These are phyloP conservation scores for Candida odintsovae DNA, from an alignment of 805 yeast genomes.

Conservation along the genomic window DNA sequence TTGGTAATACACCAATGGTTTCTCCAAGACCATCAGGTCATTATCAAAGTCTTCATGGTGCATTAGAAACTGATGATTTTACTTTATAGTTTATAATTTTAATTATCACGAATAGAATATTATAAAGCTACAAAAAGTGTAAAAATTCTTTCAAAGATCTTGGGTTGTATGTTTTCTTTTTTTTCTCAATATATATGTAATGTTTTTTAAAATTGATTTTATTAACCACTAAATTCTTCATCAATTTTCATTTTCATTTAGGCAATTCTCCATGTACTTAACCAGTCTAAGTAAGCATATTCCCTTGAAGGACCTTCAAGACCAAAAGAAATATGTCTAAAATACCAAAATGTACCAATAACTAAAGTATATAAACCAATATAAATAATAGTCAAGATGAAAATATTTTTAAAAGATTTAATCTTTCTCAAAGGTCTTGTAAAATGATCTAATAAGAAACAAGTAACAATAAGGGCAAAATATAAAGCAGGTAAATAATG, in stretches of 20 bases:
- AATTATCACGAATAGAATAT: too few relatives aligned
- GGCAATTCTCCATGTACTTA: conserved; percentile 40
- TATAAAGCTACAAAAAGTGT: too few relatives aligned
- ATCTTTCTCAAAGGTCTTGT: conserved; percentile 20
- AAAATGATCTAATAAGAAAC: conserved; percentile 45
- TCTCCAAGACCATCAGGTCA: conserved; percentile 24
- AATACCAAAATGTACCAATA: conserved; percentile 51
- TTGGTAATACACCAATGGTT: conserved; percentile 37
- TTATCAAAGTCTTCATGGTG: conserved; percentile 20
- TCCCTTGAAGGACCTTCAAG: conserved; percentile 43
- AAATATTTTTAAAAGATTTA: conserved; percentile 20
- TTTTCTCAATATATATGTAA: too few relatives aligned
- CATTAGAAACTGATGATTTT: conserved; percentile 20
- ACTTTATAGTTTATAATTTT: conserved; percentile 1
- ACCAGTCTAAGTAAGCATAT: conserved; percentile 43
- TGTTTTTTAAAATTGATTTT: too few relatives aligned
- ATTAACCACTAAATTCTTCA: too few relatives aligned
- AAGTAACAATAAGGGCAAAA: conserved; percentile 58
- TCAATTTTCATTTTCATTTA: too few relatives aligned
- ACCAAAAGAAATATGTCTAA: conserved; percentile 61
- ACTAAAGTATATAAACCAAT: conserved; percentile 35
- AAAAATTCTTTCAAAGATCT: too few relatives aligned
- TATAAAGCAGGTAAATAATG: conserved; percentile 82
- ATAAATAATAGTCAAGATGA: conserved; percentile 31
- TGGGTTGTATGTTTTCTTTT: too few relatives aligned